Evolutionary conservation across 179 eudicot species (phyloP), one percentile per base, ranked within the genome.

Genomic region (Pouteria campechiana): DNA sequence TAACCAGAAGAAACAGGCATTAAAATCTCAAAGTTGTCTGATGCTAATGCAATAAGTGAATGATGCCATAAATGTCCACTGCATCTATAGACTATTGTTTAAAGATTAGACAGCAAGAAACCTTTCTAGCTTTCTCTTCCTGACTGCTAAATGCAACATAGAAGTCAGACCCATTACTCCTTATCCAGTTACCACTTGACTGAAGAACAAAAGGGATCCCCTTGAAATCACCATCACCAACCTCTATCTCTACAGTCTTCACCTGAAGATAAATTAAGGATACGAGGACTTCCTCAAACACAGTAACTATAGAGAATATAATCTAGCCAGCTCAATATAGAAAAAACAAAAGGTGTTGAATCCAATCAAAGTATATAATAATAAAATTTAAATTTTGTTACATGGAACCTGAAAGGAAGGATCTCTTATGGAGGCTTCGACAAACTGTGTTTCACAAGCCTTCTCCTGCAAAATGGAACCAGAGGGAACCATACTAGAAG

Each of bases 171-270:
- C 83, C 79, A 0, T 60, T 58, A 48, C 83, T 66, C 69, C 87
- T 92, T 21, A 92, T 60, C 99, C 99, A 92, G 39, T 75, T 87
- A 31, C 75, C 83, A 52, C 54, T 69, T 52, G 84, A 78, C 48
- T 73, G 36, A 52, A 82, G 77, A 56, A 87, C 96, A 75, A 92
- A 87, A 21, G 99, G 92, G 74, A 92, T 87, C 29, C 99, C 96
- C 22, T 60, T 64, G 61, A 65, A 87, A 33, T 54, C 58, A 22
- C 58, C 76, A 32, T 80, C 94, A 41, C 65, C 74, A 40, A 87
- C 46, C 58, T 67, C 75, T 50, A 92, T 64, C 60, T 79, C 83
- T 25, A 79, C 28, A n/a, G 73, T 64, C 53, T 83, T 83, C 34
- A 83, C 55, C 81, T 69, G 81, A 33, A 58, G 64, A 52, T 52